phyloP scores from a whole-genome alignment of 257 asterid species.

The Phtheirospermum japonicum region DNA sequence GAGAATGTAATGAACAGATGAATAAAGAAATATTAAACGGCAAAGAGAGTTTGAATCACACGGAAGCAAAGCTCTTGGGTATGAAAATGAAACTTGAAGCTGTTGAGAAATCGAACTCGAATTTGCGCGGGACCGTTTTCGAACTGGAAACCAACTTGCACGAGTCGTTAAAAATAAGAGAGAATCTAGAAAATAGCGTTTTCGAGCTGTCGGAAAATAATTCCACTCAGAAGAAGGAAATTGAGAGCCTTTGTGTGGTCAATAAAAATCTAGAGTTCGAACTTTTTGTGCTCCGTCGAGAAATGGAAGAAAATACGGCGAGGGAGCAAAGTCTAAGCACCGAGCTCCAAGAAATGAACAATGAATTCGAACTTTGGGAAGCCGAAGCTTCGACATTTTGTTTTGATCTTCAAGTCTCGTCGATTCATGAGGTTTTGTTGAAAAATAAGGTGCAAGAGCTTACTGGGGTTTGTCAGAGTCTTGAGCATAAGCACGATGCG shows the following conservation, averaged over 20 bases:
- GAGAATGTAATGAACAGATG: conserved; percentile 43
- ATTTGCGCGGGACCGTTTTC: conserved; percentile 40
- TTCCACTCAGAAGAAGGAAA: conserved; percentile 49
- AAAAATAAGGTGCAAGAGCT: conserved; percentile 79
- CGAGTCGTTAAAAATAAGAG: conserved; percentile 40
- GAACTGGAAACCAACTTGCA: conserved; percentile 48
- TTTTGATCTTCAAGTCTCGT: conserved; percentile 80
- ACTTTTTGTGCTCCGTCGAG: conserved; percentile 47
- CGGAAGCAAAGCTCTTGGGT: conserved; percentile 53
- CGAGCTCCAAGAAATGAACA: conserved; percentile 38
- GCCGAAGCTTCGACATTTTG: conserved; percentile 76
- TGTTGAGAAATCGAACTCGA: conserved; percentile 49
- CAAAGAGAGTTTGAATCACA: conserved; percentile 38
- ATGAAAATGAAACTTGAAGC: conserved; percentile 56
- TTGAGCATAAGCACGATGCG: conserved; percentile 44
- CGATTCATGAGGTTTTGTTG: conserved; percentile 57
- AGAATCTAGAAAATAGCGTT: conserved; percentile 49
- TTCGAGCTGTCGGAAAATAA: conserved; percentile 46
- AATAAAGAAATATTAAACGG: conserved; percentile 40
- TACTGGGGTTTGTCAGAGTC: conserved; percentile 48
- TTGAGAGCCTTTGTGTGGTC: conserved; percentile 45
- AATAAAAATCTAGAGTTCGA: conserved; percentile 56
- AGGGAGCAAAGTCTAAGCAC: conserved; percentile 38
- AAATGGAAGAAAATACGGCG: conserved; percentile 53
- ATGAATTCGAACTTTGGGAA: conserved; percentile 75